phyloP scores from a whole-genome alignment of 208 protist species.

The Leishmania amazonensis region DNA sequence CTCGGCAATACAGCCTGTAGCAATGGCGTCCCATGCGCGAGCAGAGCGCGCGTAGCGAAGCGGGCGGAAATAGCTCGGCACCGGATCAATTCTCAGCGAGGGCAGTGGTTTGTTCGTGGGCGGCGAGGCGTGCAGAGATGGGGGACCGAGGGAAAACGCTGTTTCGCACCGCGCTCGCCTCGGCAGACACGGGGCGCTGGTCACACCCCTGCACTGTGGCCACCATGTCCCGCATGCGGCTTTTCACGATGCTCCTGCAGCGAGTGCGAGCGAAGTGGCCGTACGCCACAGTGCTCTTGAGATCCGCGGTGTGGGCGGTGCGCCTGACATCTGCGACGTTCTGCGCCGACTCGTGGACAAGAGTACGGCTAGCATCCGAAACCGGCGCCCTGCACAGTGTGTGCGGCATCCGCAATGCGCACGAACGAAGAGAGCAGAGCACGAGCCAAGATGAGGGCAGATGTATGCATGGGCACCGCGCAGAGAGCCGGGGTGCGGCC shows the following conservation, averaged over 20 bases:
- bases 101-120: neutral
- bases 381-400: conserved; percentile 11
- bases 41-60: conserved; percentile 31
- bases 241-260: neutral
- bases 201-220: conserved; percentile 4
- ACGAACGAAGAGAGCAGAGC: neutral
- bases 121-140: neutral
- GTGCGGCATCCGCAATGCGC: neutral
- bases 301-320: neutral
- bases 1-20: conserved; percentile 55
- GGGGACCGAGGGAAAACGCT: neutral
- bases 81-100: conserved; percentile 12
- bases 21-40: conserved; percentile 46
- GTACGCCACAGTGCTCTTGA: neutral
- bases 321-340: neutral
- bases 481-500: neutral
- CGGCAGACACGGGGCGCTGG: neutral
- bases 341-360: conserved; percentile 6
- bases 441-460: neutral
- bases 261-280: neutral
- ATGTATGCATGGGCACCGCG: neutral
- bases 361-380: conserved; percentile 11
- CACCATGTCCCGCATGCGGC: conserved; percentile 1
- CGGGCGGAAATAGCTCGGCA: conserved; percentile 10
- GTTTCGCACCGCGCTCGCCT: neutral